phyloP scores from a whole-genome alignment of 2,329 filamentous ascomycete genomes.

The Fusarium pseudonygamai region DNA sequence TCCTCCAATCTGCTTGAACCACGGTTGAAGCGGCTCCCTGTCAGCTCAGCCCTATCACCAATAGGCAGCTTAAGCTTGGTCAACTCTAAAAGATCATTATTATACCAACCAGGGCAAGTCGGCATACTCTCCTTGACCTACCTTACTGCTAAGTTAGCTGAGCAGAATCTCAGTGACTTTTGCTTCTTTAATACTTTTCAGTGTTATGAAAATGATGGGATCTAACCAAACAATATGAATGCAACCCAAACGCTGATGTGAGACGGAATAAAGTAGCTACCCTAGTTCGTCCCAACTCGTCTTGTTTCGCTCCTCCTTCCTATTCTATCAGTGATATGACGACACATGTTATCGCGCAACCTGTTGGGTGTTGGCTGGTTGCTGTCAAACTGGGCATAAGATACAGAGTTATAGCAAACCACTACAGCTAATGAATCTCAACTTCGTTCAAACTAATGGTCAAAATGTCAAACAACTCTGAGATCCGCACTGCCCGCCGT shows the following conservation, averaged over 20 bases:
- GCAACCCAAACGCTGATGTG: not conserved
- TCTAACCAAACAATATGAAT: not conserved
- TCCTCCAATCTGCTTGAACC: not conserved
- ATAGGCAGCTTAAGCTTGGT: not conserved
- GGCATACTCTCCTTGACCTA: not conserved
- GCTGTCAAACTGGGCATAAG: not conserved
- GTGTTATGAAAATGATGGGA: not conserved
- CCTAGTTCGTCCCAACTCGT: not conserved
- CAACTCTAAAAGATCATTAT: not conserved
- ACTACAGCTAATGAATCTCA: not conserved
- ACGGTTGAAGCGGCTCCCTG: not conserved
- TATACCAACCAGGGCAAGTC: fast-evolving
- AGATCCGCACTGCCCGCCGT: constrained; percentile 34
- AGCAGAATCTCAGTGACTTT: not conserved
- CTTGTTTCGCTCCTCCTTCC: not conserved
- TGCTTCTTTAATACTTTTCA: not conserved
- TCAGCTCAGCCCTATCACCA: not conserved
- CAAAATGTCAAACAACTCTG: constrained; percentile 10
- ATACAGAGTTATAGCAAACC: not conserved
- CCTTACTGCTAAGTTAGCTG: not conserved
- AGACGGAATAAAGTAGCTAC: not conserved
- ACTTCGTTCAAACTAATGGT: not conserved
- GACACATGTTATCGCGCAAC: not conserved
- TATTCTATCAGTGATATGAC: not conserved
- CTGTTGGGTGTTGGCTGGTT: not conserved